Percentiles rank a stretch among this genome's conserved stretches.
These are phyloP conservation scores for Tolypocladium inflatum DNA, from an alignment of 2,329 filamentous ascomycete species.

Conservation along the genomic window DNA sequence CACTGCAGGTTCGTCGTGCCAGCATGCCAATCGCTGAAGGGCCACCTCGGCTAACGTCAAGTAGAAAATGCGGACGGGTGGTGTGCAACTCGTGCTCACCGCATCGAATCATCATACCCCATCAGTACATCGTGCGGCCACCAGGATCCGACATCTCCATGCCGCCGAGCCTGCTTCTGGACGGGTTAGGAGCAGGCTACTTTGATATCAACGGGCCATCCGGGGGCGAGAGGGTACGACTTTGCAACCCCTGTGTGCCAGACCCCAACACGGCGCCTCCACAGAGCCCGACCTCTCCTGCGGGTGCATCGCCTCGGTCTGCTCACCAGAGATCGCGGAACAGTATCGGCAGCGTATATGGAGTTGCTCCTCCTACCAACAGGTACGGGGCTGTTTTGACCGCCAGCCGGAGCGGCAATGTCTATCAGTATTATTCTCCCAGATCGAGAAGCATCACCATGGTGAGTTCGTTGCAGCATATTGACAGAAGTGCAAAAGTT, in stretches of 20 bases:
- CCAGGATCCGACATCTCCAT: conserved; percentile 38
- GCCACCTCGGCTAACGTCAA: conserved; percentile 5
- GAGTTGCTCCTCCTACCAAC: conserved; percentile 15
- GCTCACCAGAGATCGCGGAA: conserved; percentile 37
- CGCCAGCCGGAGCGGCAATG: conserved; percentile 19
- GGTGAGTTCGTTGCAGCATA: conserved; percentile 22
- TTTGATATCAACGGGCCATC: conserved; percentile 34
- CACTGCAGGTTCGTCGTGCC: conserved; percentile 63
- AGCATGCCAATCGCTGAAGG: neutral
- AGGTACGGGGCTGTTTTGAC: conserved; percentile 28
- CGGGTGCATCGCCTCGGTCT: conserved; percentile 19
- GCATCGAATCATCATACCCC: conserved; percentile 87
- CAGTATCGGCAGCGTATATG: conserved; percentile 25
- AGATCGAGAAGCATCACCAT: conserved; percentile 38
- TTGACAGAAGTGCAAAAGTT: neutral
- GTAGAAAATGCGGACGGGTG: conserved; percentile 81
- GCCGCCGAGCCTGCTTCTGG: conserved; percentile 24
- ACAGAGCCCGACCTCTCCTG: conserved; percentile 27
- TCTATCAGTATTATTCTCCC: conserved; percentile 21
- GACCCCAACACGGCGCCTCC: conserved; percentile 51
- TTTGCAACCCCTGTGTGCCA: conserved; percentile 54
- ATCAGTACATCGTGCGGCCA: conserved; percentile 83
- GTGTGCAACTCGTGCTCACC: conserved; percentile 87
- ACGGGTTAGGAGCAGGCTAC: conserved; percentile 29
- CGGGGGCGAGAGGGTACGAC: conserved; percentile 47